These are phyloP conservation scores for Aspergillus sp. DNA, from an alignment of 2,329 filamentous ascomycete genomes.

Conservation along the genomic window DNA sequence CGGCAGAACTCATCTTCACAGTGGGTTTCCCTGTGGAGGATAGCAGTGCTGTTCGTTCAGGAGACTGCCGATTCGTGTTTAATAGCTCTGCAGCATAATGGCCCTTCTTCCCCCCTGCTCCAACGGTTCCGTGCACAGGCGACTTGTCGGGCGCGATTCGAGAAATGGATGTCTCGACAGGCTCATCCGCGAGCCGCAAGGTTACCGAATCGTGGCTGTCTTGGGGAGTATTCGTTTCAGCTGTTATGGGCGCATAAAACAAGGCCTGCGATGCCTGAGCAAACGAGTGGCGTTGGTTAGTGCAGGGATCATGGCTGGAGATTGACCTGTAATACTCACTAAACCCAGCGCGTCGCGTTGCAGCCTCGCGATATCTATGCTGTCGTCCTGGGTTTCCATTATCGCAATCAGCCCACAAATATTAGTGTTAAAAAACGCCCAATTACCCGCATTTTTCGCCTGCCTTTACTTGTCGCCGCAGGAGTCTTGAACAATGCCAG, in stretches of 20 bases:
- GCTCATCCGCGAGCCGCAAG: conserved; percentile 10
- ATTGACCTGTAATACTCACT: conserved; percentile 32
- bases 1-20: conserved; percentile 35
- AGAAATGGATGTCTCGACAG: conserved; percentile 4
- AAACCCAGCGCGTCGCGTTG: conserved; percentile 43
- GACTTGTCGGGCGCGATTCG: conserved; percentile 12
- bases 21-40: conserved; percentile 18
- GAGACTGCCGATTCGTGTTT: conserved; percentile 11
- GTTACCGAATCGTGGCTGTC: neutral
- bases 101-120: neutral
- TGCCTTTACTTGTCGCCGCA: neutral
- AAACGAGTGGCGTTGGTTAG: conserved; percentile 27
- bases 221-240: conserved; percentile 8
- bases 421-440: neutral
- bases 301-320: conserved; percentile 28
- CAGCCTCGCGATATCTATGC: conserved; percentile 40
- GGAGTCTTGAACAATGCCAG: neutral
- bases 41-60: conserved; percentile 19
- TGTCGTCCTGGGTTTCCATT: conserved; percentile 43
- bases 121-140: conserved; percentile 11
- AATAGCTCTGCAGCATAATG: conserved; percentile 23
- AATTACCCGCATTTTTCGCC: neutral
- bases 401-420: conserved; percentile 1
- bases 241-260: conserved; percentile 12
- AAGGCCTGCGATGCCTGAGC: conserved; percentile 30